phyloP scores from a whole-genome alignment of 2,329 filamentous ascomycete genomes.

The Teratosphaeria destructans region DNA sequence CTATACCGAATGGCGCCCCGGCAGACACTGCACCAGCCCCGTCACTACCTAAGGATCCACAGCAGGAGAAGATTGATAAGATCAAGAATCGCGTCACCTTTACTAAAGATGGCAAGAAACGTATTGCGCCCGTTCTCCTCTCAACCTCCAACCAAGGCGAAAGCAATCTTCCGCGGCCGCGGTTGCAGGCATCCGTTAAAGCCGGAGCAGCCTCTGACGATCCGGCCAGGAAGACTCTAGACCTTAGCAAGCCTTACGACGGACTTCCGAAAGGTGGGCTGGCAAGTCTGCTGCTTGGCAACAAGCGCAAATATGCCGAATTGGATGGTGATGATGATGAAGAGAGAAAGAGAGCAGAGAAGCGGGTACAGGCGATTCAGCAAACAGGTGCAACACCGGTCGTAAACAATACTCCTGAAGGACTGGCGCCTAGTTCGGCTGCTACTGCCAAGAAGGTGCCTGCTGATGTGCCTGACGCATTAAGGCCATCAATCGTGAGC shows the following conservation, averaged over 20 bases:
- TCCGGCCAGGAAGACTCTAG: slow-evolving; percentile 59
- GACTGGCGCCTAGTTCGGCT: slow-evolving; percentile 63
- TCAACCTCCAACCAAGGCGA: slow-evolving; percentile 73
- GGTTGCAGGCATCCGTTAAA: slow-evolving; percentile 67
- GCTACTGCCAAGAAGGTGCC: slow-evolving; percentile 39
- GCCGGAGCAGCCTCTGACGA: slow-evolving; percentile 36
- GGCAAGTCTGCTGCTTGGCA: slow-evolving; percentile 75
- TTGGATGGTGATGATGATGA: slow-evolving; percentile 70
- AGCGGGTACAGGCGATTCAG: slow-evolving; percentile 48
- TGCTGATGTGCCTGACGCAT: slow-evolving; percentile 59
- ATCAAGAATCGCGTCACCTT: slow-evolving; percentile 88
- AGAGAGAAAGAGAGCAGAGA: slow-evolving; percentile 44
- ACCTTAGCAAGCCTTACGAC: slow-evolving; percentile 88
- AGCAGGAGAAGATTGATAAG: slow-evolving; percentile 50
- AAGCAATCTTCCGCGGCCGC: slow-evolving; percentile 79
- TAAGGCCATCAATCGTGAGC: slow-evolving; percentile 78
- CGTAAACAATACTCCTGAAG: slow-evolving; percentile 64
- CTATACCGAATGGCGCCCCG: slow-evolving; percentile 12
- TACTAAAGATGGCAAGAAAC: slow-evolving; percentile 93
- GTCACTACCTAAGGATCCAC: slow-evolving; percentile 39
- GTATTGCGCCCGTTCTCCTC: slow-evolving; percentile 82
- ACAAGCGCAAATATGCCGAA: slow-evolving; percentile 73
- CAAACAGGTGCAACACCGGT: slow-evolving; percentile 60
- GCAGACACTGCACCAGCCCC: slow-evolving; percentile 29
- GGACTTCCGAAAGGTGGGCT: slow-evolving; percentile 85